A percentile compares a stretch with the other conserved stretches of the same genome.
Conservation (phyloP, 1,284 basidiomycete genomes). For the Boletellus dicymbophilus region DNA sequence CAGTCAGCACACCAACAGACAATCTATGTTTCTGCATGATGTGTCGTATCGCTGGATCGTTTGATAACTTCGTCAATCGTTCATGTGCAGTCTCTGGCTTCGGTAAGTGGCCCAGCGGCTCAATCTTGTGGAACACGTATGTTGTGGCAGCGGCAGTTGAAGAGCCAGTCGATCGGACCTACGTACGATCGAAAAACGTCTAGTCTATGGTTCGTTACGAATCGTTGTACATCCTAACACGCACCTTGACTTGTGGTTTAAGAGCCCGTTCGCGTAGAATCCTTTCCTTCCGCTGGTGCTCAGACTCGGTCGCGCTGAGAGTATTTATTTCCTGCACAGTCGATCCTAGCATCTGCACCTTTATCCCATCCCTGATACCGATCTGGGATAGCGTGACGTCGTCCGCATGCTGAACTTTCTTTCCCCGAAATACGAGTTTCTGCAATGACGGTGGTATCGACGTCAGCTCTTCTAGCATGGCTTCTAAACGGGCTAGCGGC, state of each 20-base stretch:
- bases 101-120: slow-evolving; percentile 64
- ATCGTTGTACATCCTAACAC: too few relatives aligned
- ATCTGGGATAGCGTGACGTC: slow-evolving; percentile 47
- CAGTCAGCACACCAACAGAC: slow-evolving; percentile 65
- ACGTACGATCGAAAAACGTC: neutral
- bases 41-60: slow-evolving; percentile 69
- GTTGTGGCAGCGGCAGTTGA: slow-evolving; percentile 37
- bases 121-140: slow-evolving; percentile 64
- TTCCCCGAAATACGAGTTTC: slow-evolving; percentile 74
- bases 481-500: slow-evolving; percentile 49
- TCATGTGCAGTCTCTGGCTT: slow-evolving; percentile 55
- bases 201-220: too few relatives aligned
- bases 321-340: slow-evolving; percentile 57
- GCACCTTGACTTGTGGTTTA: slow-evolving; percentile 60
- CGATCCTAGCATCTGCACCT: slow-evolving; percentile 68
- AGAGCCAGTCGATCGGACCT: slow-evolving; percentile 59
- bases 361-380: slow-evolving; percentile 62
- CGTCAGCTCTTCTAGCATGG: slow-evolving; percentile 59
- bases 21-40: slow-evolving; percentile 71
- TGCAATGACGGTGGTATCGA: slow-evolving; percentile 62
- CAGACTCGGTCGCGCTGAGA: slow-evolving; percentile 56
- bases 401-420: slow-evolving; percentile 43
- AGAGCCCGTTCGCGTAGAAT: slow-evolving; percentile 60
- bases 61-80: slow-evolving; percentile 56
- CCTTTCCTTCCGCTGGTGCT: slow-evolving; percentile 53